Conservation (phyloP, 2,329 filamentous ascomycete genomes). For the Apiospora phragmitis region DNA sequence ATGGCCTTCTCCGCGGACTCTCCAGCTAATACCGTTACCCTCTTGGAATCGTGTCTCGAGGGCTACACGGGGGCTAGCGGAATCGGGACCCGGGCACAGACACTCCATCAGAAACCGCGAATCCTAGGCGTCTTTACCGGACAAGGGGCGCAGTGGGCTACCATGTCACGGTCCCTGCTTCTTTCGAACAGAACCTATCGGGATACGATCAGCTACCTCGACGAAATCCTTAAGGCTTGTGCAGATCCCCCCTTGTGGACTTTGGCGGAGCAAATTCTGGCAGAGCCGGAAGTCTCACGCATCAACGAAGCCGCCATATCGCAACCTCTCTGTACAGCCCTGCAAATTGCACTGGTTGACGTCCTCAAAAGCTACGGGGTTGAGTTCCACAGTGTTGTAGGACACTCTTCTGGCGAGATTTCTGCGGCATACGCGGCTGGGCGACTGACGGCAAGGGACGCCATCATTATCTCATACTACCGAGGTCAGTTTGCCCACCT, state of each 20-base stretch:
- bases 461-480: constrained; percentile 32
- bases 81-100: constrained; percentile 25
- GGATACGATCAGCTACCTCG: constrained; percentile 34
- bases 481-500: constrained; percentile 27
- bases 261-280: constrained; percentile 36
- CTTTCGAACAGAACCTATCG: constrained; percentile 32
- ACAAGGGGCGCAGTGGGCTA: constrained; percentile 37
- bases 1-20: constrained; percentile 28
- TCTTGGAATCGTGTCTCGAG: constrained; percentile 27
- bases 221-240: constrained; percentile 25
- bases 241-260: constrained; percentile 32
- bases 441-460: constrained; percentile 27
- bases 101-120: constrained; percentile 19
- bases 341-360: constrained; percentile 49
- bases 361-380: constrained; percentile 29
- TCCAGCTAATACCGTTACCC: constrained; percentile 20
- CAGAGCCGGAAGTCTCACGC: constrained; percentile 25
- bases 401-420: constrained; percentile 34
- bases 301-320: constrained; percentile 41
- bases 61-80: constrained; percentile 12
- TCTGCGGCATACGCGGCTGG: constrained; percentile 33
- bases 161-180: constrained; percentile 34
- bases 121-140: constrained; percentile 36
- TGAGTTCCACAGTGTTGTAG: constrained; percentile 31
- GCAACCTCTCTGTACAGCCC: constrained; percentile 53